These are phyloP conservation scores for Wallacemonas sp. DNA, from an alignment of 208 protist species.

Conservation along the genomic window DNA sequence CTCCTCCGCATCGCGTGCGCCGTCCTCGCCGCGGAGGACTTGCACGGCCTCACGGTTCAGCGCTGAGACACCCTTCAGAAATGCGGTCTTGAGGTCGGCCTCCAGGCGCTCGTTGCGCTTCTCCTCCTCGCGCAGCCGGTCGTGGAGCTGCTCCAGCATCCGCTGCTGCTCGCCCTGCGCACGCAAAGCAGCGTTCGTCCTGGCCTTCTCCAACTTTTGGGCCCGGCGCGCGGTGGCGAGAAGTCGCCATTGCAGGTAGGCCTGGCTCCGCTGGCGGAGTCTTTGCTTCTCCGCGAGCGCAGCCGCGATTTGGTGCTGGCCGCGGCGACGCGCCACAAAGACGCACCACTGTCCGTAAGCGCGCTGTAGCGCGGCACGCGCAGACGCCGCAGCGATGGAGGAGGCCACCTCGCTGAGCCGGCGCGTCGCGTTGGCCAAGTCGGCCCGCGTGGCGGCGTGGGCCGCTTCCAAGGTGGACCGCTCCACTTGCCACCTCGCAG, in stretches of 20 bases:
- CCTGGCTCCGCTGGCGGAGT: slow-evolving; percentile 23
- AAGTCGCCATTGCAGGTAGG: slow-evolving; percentile 63
- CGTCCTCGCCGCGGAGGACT: slow-evolving; percentile 55
- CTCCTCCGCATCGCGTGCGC: slow-evolving; percentile 39
- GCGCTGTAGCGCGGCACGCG: slow-evolving; percentile 2
- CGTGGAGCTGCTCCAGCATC: slow-evolving; percentile 22
- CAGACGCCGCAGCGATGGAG: not conserved
- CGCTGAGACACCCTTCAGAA: slow-evolving; percentile 87
- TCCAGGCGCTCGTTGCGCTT: slow-evolving; percentile 53
- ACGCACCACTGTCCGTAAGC: slow-evolving; percentile 40
- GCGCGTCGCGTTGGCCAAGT: slow-evolving; percentile 12
- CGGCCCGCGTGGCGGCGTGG: not conserved
- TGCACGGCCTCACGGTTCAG: slow-evolving; percentile 92
- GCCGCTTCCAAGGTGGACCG: not conserved
- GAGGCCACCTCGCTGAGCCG: not conserved
- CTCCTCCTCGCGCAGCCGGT: slow-evolving; percentile 40
- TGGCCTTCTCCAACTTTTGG: not conserved
- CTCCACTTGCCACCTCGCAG: not conserved
- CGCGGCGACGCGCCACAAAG: slow-evolving; percentile 27
- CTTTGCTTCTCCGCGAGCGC: slow-evolving; percentile 14
- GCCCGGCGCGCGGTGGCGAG: slow-evolving; percentile 38
- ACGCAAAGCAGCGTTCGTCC: not conserved
- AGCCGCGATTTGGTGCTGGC: slow-evolving; percentile 17
- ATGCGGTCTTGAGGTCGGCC: slow-evolving; percentile 73
- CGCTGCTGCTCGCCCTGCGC: slow-evolving; percentile 22